These are phyloP conservation scores for Trichocladium uniseriatum DNA, from an alignment of 495 filamentous ascomycete species.

Conservation along the genomic window DNA sequence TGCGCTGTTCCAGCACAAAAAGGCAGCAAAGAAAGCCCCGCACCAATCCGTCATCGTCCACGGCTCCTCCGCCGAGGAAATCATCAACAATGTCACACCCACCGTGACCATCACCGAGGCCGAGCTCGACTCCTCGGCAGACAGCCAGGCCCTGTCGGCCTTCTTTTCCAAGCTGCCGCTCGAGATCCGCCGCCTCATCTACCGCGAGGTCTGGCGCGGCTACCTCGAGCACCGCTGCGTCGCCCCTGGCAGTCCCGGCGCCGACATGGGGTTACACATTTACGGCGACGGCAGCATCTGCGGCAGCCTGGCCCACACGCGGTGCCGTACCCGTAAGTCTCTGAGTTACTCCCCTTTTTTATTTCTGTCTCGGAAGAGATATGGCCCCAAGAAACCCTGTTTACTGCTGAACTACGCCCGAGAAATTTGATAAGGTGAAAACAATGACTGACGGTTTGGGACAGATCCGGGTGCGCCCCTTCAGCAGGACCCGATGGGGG, in stretches of 20 bases:
- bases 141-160: conserved; percentile 7
- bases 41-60: conserved; percentile 2
- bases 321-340: not conserved
- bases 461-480: not conserved
- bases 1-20: not conserved
- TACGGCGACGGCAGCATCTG: conserved; percentile 7
- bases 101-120: conserved; percentile 3
- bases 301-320: conserved; percentile 4
- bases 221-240: conserved; percentile 8
- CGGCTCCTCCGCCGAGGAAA: not conserved
- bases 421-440: too few relatives aligned
- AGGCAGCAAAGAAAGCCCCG: not conserved
- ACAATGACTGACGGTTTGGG: too few relatives aligned
- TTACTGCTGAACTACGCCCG: too few relatives aligned
- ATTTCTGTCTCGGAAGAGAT: too few relatives aligned
- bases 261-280: conserved; percentile 19
- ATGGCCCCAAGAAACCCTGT: too few relatives aligned
- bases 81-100: not conserved
- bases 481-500: conserved; percentile 1
- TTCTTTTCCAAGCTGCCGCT: conserved; percentile 18
- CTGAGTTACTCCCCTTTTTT: not conserved
- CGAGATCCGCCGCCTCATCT: conserved; percentile 21
- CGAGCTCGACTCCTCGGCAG: conserved; percentile 2
- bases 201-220: conserved; percentile 12
- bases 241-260: not conserved